phyloP scores from a whole-genome alignment of 2,329 filamentous ascomycete genomes.

The Remersonia thermophila region DNA sequence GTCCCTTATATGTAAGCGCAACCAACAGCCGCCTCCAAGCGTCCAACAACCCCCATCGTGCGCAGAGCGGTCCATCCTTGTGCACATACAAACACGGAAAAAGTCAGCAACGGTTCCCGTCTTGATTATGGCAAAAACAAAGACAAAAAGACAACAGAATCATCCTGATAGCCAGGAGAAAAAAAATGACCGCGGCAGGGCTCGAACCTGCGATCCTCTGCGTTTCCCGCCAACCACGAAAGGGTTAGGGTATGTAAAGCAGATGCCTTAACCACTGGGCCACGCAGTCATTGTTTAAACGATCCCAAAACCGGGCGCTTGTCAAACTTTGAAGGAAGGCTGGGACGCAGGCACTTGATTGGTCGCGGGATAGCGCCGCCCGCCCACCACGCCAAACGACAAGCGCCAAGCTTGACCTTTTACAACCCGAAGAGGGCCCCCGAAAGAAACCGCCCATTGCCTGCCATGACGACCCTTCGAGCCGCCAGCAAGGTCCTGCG shows the following conservation, averaged over 20 bases:
- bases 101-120: no score
- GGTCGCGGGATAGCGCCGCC: no score
- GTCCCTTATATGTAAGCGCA: no score
- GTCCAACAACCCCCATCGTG: no score
- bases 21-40: no score
- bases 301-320: neutral
- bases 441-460: no score
- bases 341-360: neutral
- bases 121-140: no score
- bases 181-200: constrained; percentile 21
- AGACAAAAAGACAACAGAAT: no score
- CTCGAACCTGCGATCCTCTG: constrained; percentile 25
- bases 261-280: constrained; percentile 25
- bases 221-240: constrained; percentile 7
- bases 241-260: constrained; percentile 19
- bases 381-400: no score
- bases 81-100: no score
- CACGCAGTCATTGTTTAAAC: constrained; percentile 15
- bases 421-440: neutral
- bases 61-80: no score
- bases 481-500: constrained; percentile 13
- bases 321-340: neutral
- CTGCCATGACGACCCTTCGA: constrained; percentile 14
- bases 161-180: neutral
- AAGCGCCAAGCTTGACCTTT: neutral